Evolutionary conservation across 2,329 filamentous ascomycete genomes (phyloP).

Genomic region (Aschersonia sp.): DNA sequence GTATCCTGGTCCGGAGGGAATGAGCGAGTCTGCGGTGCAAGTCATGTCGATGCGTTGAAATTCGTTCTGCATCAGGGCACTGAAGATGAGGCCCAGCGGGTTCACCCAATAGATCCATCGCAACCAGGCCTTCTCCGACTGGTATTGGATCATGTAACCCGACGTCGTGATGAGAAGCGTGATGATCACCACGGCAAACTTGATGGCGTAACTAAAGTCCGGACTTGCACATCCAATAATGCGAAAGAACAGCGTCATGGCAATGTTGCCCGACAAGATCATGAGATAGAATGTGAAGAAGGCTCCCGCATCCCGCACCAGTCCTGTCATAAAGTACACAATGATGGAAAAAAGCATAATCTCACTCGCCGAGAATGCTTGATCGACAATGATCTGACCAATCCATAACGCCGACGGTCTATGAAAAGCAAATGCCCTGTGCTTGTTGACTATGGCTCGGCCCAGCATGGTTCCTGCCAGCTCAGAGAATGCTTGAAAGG

Average conservation of each 20-base stretch:
- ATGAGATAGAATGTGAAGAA: constrained; percentile 69
- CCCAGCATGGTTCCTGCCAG: constrained; percentile 62
- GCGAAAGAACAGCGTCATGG: constrained; percentile 66
- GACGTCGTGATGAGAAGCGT: constrained; percentile 70
- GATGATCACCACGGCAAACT: constrained; percentile 65
- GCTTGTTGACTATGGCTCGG: constrained; percentile 68
- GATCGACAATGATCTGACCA: constrained; percentile 67
- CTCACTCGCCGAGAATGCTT: constrained; percentile 54
- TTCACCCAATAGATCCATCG: constrained; percentile 74
- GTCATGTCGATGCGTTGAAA: constrained; percentile 55
- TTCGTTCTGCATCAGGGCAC: constrained; percentile 75
- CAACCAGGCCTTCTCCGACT: constrained; percentile 59
- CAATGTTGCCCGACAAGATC: constrained; percentile 52
- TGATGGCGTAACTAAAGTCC: constrained; percentile 76
- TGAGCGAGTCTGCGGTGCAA: constrained; percentile 51
- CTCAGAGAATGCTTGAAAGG: constrained; percentile 75
- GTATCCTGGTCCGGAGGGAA: constrained; percentile 60
- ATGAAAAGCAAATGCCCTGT: constrained; percentile 71
- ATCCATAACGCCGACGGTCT: constrained; percentile 72
- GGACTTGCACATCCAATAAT: constrained; percentile 62
- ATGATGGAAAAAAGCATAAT: constrained; percentile 61
- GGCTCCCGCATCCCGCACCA: constrained; percentile 54
- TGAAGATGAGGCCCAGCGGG: constrained; percentile 59
- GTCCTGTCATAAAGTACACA: constrained; percentile 64
- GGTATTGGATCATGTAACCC: constrained; percentile 73